phyloP scores from a whole-genome alignment of 176 grass and related monocot genomes.

The Leersia perrieri region DNA sequence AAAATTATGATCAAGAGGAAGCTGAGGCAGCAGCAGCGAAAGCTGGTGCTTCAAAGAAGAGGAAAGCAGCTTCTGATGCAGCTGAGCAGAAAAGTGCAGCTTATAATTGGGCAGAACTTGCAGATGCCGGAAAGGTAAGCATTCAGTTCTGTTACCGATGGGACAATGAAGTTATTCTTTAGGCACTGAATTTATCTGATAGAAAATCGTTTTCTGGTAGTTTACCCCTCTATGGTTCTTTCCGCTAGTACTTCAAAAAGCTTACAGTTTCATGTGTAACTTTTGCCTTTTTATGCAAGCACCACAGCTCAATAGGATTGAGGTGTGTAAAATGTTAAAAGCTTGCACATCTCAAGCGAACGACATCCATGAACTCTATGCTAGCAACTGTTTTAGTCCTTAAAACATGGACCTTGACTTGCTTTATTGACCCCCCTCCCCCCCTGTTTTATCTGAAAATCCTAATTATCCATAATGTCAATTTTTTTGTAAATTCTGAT shows the following conservation, averaged over 20 bases:
- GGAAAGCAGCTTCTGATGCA: slow-evolving; percentile 64
- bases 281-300: not conserved
- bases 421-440: not conserved
- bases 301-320: not conserved
- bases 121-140: slow-evolving; percentile 80
- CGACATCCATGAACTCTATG: not conserved
- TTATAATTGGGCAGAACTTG: slow-evolving; percentile 82
- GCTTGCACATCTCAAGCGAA: not conserved
- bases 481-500: slow-evolving; percentile 9
- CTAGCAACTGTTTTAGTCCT: not conserved
- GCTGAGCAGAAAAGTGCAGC: slow-evolving; percentile 47
- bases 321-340: not conserved
- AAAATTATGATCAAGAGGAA: slow-evolving; percentile 90
- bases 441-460: not conserved
- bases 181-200: slow-evolving; percentile 4
- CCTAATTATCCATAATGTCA: not conserved
- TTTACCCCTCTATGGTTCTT: not conserved
- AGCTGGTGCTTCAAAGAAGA: slow-evolving; percentile 66
- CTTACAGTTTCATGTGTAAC: not conserved
- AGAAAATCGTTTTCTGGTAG: not conserved
- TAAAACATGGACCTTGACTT: not conserved
- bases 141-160: not conserved
- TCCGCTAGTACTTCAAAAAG: not conserved
- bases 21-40: slow-evolving; percentile 44
- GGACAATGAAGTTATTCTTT: not conserved